Conservation (phyloP, 371 early-diverging fungal genomes). For the Choanephora cucurbitarum region DNA sequence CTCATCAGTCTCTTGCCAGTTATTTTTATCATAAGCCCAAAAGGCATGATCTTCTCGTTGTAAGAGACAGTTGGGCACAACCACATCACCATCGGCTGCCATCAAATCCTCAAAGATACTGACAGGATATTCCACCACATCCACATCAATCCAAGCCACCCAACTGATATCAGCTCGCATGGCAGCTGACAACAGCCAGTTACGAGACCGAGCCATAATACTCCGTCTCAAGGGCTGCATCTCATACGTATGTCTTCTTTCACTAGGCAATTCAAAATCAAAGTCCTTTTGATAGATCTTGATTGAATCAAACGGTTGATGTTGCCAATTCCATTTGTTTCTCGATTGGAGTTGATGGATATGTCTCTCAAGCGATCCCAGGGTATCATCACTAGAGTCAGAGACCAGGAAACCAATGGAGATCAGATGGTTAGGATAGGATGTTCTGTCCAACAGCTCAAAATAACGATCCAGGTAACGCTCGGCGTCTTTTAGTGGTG, state of each 20-base stretch:
- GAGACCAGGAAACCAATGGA: conserved; percentile 63
- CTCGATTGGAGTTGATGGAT: conserved; percentile 26
- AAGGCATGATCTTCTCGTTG: conserved; percentile 45
- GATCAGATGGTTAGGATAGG: conserved; percentile 55
- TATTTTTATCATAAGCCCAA: conserved; percentile 69
- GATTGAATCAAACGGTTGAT: conserved; percentile 48
- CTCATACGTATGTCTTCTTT: conserved; percentile 51
- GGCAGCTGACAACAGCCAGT: conserved; percentile 56
- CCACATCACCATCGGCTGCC: conserved; percentile 56
- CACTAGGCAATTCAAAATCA: conserved; percentile 52
- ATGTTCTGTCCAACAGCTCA: conserved; percentile 52
- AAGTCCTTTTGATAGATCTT: conserved; percentile 61
- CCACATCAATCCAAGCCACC: conserved; percentile 69
- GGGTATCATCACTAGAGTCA: conserved; percentile 56
- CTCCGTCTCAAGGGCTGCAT: conserved; percentile 55
- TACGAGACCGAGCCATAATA: conserved; percentile 62
- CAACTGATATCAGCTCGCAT: conserved; percentile 52
- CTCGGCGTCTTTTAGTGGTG: conserved; percentile 60
- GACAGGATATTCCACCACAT: conserved; percentile 55
- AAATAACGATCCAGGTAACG: conserved; percentile 59
- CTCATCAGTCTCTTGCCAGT: conserved; percentile 68
- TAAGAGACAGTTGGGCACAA: conserved; percentile 61
- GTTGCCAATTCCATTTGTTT: conserved; percentile 7
- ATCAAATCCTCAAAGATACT: conserved; percentile 57
- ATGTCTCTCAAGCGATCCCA: conserved; percentile 44